phyloP scores from a whole-genome alignment of 2,329 filamentous ascomycete species.

The Colletotrichum sp. region DNA sequence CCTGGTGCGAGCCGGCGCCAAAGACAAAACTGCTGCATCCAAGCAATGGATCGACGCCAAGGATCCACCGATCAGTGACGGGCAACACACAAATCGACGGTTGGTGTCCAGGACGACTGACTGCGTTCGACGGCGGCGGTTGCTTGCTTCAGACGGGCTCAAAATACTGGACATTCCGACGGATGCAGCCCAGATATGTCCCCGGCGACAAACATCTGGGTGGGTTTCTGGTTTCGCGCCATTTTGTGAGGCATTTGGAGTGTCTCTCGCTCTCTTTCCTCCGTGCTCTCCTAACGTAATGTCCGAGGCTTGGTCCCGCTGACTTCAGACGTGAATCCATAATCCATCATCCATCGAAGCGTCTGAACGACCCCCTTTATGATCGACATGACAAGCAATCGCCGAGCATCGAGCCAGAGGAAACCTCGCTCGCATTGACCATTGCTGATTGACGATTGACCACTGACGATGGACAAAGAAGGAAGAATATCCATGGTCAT shows the following conservation, averaged over 20 bases:
- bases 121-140: neutral
- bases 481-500: neutral
- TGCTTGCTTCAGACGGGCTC: neutral
- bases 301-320: neutral
- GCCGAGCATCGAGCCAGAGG: neutral
- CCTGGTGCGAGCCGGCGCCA: neutral
- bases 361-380: neutral
- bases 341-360: neutral
- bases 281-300: neutral
- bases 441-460: neutral
- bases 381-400: neutral
- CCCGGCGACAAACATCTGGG: neutral
- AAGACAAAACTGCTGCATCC: neutral
- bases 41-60: slow-evolving; percentile 14
- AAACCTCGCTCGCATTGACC: neutral
- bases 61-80: neutral
- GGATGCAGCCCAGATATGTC: neutral
- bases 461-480: neutral
- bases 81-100: neutral
- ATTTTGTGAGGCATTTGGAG: neutral
- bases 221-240: neutral
- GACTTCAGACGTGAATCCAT: neutral
- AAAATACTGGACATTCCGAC: neutral
- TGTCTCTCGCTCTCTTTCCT: neutral
- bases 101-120: neutral